These are phyloP conservation scores for Triticum timopheevii DNA, from an alignment of 176 grass and related monocot genomes.

Conservation along the genomic window DNA sequence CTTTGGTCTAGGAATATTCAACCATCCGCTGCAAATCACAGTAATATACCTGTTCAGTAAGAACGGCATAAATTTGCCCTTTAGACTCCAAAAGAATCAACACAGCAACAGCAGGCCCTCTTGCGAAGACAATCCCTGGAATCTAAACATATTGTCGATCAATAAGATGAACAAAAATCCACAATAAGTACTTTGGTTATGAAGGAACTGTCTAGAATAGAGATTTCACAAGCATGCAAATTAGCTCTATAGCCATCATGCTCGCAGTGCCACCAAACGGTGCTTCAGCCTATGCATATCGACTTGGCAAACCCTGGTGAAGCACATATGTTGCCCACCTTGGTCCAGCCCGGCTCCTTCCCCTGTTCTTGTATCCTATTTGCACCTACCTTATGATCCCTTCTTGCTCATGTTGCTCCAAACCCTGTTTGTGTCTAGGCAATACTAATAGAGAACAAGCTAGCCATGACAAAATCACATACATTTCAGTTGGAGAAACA, in stretches of 20 bases:
- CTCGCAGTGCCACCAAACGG: neutral
- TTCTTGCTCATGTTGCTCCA: neutral
- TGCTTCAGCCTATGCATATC: neutral
- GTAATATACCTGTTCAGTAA: constrained; percentile 73
- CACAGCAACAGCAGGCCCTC: constrained; percentile 83
- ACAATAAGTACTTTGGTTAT: neutral
- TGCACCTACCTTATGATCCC: neutral
- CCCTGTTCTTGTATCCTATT: neutral
- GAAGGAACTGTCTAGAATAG: neutral
- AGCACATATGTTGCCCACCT: neutral
- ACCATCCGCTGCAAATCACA: neutral
- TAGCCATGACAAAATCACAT: neutral
- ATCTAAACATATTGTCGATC: constrained; percentile 55
- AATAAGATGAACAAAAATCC: neutral
- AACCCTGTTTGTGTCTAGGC: neutral
- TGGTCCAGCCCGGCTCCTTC: neutral
- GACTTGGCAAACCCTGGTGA: neutral
- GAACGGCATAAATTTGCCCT: constrained; percentile 70
- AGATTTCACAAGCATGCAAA: neutral
- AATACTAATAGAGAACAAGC: neutral
- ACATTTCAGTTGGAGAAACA: neutral
- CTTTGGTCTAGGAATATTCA: neutral
- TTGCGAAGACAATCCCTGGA: constrained; percentile 97
- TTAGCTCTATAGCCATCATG: neutral
- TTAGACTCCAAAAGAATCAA: constrained; percentile 85